Evolutionary conservation across 305 asterid species (phyloP).

Genomic region (Solanum chacoense): DNA sequence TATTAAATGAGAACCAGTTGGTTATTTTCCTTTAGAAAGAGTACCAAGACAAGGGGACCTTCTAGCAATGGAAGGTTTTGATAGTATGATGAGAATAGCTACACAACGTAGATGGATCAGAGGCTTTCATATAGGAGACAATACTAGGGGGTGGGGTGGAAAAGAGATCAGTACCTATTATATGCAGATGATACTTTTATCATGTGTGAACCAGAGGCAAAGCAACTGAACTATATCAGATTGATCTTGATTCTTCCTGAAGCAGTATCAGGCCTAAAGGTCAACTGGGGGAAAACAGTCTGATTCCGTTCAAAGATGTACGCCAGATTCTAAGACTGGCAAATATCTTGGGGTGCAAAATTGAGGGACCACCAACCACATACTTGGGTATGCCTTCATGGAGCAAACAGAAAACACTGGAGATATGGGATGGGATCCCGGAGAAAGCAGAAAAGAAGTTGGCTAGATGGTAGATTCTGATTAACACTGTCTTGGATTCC

Average conservation of each 20-base stretch:
- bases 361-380: background rate
- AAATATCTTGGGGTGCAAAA: background rate
- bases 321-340: background rate
- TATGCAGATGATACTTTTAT: background rate
- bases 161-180: background rate
- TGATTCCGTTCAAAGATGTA: background rate
- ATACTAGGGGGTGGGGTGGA: background rate
- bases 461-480: background rate
- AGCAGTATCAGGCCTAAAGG: background rate
- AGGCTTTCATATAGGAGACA: background rate
- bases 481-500: background rate
- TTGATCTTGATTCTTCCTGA: background rate
- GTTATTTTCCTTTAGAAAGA: background rate
- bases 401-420: background rate
- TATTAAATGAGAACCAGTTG: background rate
- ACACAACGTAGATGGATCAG: background rate
- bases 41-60: background rate
- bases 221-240: background rate
- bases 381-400: background rate
- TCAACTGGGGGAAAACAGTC: background rate
- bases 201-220: background rate
- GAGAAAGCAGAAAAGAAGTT: background rate
- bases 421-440: background rate
- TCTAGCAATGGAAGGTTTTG: background rate
- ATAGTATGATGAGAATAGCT: background rate